These are phyloP conservation scores for Nidula microcarpa DNA, from an alignment of 768 basidiomycete species.

Conservation along the genomic window DNA sequence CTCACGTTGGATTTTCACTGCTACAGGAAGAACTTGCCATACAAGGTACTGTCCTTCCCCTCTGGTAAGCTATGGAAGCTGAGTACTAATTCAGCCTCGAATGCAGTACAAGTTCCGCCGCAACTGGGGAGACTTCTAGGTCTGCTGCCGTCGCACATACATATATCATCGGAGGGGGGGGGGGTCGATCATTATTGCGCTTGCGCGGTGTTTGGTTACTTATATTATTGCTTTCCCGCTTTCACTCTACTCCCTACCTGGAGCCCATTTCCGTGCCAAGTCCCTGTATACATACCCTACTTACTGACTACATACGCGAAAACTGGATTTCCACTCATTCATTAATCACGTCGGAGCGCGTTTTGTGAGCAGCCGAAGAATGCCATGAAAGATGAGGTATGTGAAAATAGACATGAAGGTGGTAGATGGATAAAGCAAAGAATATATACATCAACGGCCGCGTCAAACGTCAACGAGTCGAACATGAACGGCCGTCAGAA, in stretches of 20 bases:
- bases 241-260: neutral
- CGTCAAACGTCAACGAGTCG: neutral
- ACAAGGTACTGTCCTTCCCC: slow-evolving; percentile 61
- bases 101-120: slow-evolving; percentile 90
- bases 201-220: neutral
- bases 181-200: neutral
- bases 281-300: neutral
- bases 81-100: slow-evolving; percentile 48
- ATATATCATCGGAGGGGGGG: neutral
- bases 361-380: neutral
- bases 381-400: neutral
- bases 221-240: neutral
- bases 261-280: neutral
- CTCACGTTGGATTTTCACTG: neutral
- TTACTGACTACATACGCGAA: neutral
- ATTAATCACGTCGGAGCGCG: neutral
- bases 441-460: slow-evolving; percentile 3
- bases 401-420: neutral
- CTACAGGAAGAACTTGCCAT: slow-evolving; percentile 72
- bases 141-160: no score
- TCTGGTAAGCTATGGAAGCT: slow-evolving; percentile 19
- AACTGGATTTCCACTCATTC: neutral
- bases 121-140: slow-evolving; percentile 83
- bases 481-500: neutral
- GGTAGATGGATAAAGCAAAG: neutral